Base-by-base conservation (phyloP, 176 grass and related monocot genomes). In the Alloteropsis semialata region DNA sequence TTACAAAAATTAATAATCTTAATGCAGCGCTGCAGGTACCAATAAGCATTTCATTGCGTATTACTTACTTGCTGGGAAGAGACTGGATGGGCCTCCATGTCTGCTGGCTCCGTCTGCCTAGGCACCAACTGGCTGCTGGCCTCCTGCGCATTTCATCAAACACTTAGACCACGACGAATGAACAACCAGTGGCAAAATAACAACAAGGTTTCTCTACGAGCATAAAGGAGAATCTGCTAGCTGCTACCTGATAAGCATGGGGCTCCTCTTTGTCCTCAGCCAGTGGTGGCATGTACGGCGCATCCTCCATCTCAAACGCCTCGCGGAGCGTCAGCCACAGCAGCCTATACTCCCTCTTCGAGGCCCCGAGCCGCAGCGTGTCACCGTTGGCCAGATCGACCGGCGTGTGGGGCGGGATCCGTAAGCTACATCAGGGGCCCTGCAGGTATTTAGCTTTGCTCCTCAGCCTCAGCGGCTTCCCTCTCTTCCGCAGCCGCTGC, bases 311-410 rank as follows among this genome's bases (percentile, higher is more conserved):
- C 74, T 96, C 93, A 61, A 90, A 84, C 10, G 80, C 96, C 55
- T 90, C 87, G 10, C 71, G 78, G 10, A 90, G 64, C 18, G 96
- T 85, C 10, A 99, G n/a, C 96, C 93, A 99, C 22, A 94, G 85
- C 80, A 99, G 76, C 27, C 85, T 89, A 58, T 96, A 96, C 81
- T 93, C 87, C 79, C 93, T 90, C 48, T 86, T 94, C 0, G 96
- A 99, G 61, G 72, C 74, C 27, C 93, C 96, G 22, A 99, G 85
- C 44, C 76, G 92, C 30, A 99, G 55, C 17, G 62, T 67, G 69
- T 94, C 93, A 53, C 93, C 96, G 8, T 81, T 81, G 5, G 74
- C 82, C 28, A 99, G 69, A 28, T 94, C 85, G 45, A 96, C 85
- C 16, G 75, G 72, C 33, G 82, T 60, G 64, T 92, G 85, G 5